phyloP scores from a whole-genome alignment of 257 asterid species.

The Plantago ovata region DNA sequence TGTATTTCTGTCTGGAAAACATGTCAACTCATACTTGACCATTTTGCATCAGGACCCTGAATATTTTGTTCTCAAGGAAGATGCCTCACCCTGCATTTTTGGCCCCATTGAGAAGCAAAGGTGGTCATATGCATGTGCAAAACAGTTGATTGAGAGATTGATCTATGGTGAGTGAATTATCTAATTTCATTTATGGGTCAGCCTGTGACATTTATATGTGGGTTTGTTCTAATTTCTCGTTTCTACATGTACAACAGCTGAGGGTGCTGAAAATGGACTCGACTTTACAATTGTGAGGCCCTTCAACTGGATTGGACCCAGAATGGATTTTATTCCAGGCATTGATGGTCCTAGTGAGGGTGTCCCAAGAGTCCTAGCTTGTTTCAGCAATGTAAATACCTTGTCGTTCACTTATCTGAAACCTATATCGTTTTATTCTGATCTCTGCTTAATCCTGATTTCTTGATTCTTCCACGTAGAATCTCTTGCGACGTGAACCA shows the following conservation, averaged over 20 bases:
- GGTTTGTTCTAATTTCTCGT: slow-evolving; percentile 7
- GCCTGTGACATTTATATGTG: slow-evolving; percentile 9
- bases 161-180: slow-evolving; percentile 63
- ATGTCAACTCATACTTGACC: slow-evolving; percentile 14
- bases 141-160: slow-evolving; percentile 92
- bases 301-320: slow-evolving; percentile 98
- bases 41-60: slow-evolving; percentile 66
- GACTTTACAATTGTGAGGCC: slow-evolving; percentile 95
- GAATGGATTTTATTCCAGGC: slow-evolving; percentile 98
- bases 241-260: slow-evolving; percentile 50
- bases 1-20: not conserved
- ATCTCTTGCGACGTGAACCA: slow-evolving; percentile 81
- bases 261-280: slow-evolving; percentile 98
- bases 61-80: slow-evolving; percentile 77
- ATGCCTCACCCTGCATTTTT: slow-evolving; percentile 86
- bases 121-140: slow-evolving; percentile 98
- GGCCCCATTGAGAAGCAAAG: slow-evolving; percentile 97
- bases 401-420: slow-evolving; percentile 13
- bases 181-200: slow-evolving; percentile 11
- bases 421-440: not conserved
- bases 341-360: slow-evolving; percentile 98
- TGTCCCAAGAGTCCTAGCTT: slow-evolving; percentile 93
- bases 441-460: slow-evolving; percentile 15
- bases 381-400: slow-evolving; percentile 79
- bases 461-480: slow-evolving; percentile 33